Percentiles rank a stretch among this genome's conserved stretches.
These are phyloP conservation scores for Lepidium africanum DNA, from an alignment of 345 rosid genomes.

Conservation along the genomic window DNA sequence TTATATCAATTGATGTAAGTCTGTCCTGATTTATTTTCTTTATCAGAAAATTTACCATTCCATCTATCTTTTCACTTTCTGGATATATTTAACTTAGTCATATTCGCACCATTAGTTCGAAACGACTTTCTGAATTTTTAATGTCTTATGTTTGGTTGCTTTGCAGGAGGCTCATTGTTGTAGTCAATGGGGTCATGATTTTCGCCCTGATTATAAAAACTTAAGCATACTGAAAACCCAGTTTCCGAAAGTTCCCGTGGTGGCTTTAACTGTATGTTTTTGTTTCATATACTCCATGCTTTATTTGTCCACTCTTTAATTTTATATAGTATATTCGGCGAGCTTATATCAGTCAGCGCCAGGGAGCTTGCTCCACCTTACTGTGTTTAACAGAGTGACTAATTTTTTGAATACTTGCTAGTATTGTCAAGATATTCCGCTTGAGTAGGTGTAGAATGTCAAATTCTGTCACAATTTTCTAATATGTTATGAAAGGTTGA, in stretches of 20 bases:
- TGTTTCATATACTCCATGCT: not conserved
- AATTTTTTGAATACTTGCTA: not conserved
- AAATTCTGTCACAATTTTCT: not conserved
- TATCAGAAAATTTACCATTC: not conserved
- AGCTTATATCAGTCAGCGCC: not conserved
- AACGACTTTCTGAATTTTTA: not conserved
- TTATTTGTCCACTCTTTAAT: not conserved
- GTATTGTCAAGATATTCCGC: not conserved
- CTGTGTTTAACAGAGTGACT: not conserved
- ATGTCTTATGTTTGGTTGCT: constrained; percentile 15
- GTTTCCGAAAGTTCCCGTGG: constrained; percentile 76
- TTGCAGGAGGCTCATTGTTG: constrained; percentile 99
- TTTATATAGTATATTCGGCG: not conserved
- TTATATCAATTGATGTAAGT: constrained; percentile 86
- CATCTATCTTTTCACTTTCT: not conserved
- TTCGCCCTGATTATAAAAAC: constrained; percentile 95
- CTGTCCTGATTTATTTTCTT: not conserved
- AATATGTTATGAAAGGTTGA: not conserved
- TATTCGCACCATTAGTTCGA: not conserved
- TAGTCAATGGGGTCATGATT: constrained; percentile 99
- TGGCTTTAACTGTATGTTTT: constrained; percentile 84
- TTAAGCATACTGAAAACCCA: constrained; percentile 89
- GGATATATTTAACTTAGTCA: not conserved
- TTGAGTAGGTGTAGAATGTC: not conserved
- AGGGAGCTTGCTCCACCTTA: constrained; percentile 3